phyloP scores from a whole-genome alignment of 2,329 filamentous ascomycete species.

The Fusarium dlaminii region DNA sequence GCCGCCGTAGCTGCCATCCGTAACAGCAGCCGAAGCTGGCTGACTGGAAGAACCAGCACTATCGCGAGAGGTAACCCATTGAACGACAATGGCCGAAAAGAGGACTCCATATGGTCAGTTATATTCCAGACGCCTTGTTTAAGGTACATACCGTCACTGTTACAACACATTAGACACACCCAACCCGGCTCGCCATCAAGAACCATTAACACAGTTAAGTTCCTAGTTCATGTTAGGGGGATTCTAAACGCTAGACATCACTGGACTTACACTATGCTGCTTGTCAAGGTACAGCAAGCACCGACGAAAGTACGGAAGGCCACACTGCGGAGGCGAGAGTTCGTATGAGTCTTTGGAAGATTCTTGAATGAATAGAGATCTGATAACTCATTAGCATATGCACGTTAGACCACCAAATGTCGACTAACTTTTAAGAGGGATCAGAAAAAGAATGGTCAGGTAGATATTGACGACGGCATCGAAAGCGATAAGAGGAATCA shows the following conservation, averaged over 20 bases:
- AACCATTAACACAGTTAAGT: slow-evolving; percentile 66
- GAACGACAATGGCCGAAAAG: slow-evolving; percentile 68
- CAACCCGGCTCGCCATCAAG: slow-evolving; percentile 70
- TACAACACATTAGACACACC: slow-evolving; percentile 73
- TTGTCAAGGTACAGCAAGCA: slow-evolving; percentile 64
- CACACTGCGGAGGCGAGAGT: slow-evolving; percentile 58
- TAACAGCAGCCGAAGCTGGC: slow-evolving; percentile 9
- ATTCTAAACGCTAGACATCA: neutral
- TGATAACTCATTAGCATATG: slow-evolving; percentile 38
- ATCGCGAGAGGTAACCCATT: slow-evolving; percentile 65
- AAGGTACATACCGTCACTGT: slow-evolving; percentile 63
- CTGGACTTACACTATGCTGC: slow-evolving; percentile 62
- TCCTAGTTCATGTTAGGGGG: slow-evolving; percentile 51
- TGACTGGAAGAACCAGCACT: slow-evolving; percentile 49
- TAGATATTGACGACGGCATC: slow-evolving; percentile 71
- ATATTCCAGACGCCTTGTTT: neutral
- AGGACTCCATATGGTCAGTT: slow-evolving; percentile 55
- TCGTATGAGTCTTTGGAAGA: slow-evolving; percentile 53
- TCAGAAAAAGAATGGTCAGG: slow-evolving; percentile 69
- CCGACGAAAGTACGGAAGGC: slow-evolving; percentile 69
- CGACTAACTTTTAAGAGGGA: slow-evolving; percentile 64
- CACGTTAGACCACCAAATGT: too few species aligned
- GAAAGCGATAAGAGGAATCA: slow-evolving; percentile 70
- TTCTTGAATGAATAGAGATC: slow-evolving; percentile 65
- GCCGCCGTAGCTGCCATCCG: slow-evolving; percentile 18